Conservation (phyloP, 257 asterid genomes). For the Penstemon davidsonii region DNA sequence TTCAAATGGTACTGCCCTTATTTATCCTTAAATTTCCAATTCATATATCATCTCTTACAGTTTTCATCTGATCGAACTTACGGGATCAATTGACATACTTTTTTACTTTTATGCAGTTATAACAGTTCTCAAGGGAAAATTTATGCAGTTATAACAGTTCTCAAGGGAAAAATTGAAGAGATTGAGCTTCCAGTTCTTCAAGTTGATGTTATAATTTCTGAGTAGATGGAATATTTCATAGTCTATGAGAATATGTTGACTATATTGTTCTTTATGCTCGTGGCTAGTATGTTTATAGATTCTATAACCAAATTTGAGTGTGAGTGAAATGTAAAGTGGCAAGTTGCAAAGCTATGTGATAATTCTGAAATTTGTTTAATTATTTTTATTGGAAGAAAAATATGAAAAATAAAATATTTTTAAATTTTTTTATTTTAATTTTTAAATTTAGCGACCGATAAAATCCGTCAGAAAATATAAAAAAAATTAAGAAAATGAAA, state of each 20-base stretch:
- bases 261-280: conserved; percentile 87
- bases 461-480: no score
- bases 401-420: no score
- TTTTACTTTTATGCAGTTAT: conserved; percentile 50
- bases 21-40: not conserved
- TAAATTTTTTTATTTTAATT: no score
- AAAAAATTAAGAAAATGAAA: no score
- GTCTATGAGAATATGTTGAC: conserved; percentile 90
- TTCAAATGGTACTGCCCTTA: conserved; percentile 60
- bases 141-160: conserved; percentile 80
- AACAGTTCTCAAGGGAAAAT: no score
- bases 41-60: conserved; percentile 8
- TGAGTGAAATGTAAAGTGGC: not conserved
- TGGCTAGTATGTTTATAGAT: conserved; percentile 72
- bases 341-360: not conserved
- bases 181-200: conserved; percentile 91
- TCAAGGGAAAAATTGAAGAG: conserved; percentile 95
- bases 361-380: no score
- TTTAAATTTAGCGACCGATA: no score
- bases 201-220: conserved; percentile 92
- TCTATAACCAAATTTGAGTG: not conserved
- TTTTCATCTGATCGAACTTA: conserved; percentile 15
- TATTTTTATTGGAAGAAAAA: no score
- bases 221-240: conserved; percentile 97
- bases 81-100: not conserved